Conservation (phyloP, 2,329 filamentous ascomycete species). For the Rachicladosporium sp. region DNA sequence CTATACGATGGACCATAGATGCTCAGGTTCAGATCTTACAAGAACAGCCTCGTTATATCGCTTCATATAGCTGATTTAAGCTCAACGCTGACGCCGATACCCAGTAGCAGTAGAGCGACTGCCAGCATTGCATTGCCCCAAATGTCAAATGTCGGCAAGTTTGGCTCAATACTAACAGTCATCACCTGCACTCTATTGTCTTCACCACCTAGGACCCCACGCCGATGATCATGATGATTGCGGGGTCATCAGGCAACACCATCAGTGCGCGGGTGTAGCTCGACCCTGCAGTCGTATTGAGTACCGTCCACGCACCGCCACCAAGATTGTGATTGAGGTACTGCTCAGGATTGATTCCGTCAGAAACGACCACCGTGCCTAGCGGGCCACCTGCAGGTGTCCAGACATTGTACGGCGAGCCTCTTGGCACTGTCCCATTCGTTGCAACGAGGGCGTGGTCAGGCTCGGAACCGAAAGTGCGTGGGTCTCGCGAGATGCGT, state of each 20-base stretch:
- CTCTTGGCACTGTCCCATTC: conserved; percentile 32
- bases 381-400: conserved; percentile 33
- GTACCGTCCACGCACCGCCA: conserved; percentile 33
- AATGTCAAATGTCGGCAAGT: conserved; percentile 1
- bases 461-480: conserved; percentile 31
- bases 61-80: too few species aligned
- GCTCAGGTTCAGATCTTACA: too few species aligned
- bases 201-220: conserved; percentile 20
- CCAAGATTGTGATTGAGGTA: conserved; percentile 39
- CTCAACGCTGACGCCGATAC: too few species aligned
- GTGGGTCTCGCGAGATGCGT: conserved; percentile 36
- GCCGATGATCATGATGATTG: conserved; percentile 30
- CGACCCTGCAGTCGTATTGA: conserved; percentile 28
- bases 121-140: conserved; percentile 4
- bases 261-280: conserved; percentile 37
- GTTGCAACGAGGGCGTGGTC: conserved; percentile 31
- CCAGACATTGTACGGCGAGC: conserved; percentile 43
- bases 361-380: conserved; percentile 39
- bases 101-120: neutral
- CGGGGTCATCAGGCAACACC: conserved; percentile 28
- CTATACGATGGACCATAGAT: too few species aligned
- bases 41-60: too few species aligned
- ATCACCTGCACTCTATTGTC: conserved; percentile 15
- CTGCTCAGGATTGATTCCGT: conserved; percentile 28
- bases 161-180: conserved; percentile 5